Evolutionary conservation across 2,329 filamentous ascomycete species (phyloP).

Genomic region (Chaetomium sp.): DNA sequence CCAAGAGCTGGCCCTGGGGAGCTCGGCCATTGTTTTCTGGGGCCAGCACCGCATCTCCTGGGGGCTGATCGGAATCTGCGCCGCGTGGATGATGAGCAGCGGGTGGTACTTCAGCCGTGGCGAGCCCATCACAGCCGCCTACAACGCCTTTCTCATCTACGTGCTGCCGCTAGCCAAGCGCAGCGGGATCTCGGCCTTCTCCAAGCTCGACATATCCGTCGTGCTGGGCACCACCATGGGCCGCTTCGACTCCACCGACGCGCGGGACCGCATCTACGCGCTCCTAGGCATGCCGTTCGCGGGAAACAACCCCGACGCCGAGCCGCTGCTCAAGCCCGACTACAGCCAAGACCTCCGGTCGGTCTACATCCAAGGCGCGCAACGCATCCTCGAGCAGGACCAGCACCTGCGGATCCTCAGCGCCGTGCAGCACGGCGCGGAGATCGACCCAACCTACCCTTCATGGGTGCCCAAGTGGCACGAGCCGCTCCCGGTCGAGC

Average conservation of each 20-base stretch:
- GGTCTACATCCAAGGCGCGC: conserved; percentile 8
- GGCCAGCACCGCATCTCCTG: conserved; percentile 6
- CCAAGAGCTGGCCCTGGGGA: conserved; percentile 6
- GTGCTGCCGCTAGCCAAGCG: conserved; percentile 9
- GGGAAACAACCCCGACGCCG: conserved; percentile 1
- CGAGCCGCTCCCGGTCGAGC: not conserved
- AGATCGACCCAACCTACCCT: conserved; percentile 4
- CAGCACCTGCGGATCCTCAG: conserved; percentile 8
- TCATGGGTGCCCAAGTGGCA: conserved; percentile 9
- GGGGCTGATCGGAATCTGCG: conserved; percentile 6
- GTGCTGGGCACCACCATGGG: conserved; percentile 8
- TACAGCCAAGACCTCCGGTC: conserved; percentile 8
- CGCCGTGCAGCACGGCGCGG: conserved; percentile 7
- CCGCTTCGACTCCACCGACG: conserved; percentile 10
- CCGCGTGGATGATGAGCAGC: conserved; percentile 11
- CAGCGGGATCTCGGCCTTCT: conserved; percentile 11
- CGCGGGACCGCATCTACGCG: conserved; percentile 11
- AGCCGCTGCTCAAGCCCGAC: conserved; percentile 5
- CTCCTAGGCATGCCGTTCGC: conserved; percentile 12
- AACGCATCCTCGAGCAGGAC: conserved; percentile 13
- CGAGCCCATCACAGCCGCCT: conserved; percentile 8
- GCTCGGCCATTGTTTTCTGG: conserved; percentile 9
- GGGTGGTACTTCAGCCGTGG: conserved; percentile 3
- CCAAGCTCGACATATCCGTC: conserved; percentile 7
- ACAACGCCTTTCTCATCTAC: conserved; percentile 16